phyloP scores from a whole-genome alignment of 768 basidiomycete genomes.

The Candolleomyces eurysporus region DNA sequence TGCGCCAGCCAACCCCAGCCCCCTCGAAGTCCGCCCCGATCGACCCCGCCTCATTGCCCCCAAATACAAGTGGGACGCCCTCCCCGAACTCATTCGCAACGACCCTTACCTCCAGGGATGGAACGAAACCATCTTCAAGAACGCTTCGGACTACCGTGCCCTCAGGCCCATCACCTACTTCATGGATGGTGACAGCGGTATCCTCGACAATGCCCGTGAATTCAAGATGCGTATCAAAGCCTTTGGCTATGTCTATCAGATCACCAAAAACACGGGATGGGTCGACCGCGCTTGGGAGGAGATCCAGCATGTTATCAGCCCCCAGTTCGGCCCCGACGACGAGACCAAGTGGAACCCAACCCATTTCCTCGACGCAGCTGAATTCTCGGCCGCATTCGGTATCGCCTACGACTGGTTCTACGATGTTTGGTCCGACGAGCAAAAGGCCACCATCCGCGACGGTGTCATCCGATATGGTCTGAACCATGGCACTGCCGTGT shows the following conservation, averaged over 20 bases:
- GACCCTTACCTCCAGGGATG: conserved; percentile 87
- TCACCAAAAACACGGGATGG: conserved; percentile 93
- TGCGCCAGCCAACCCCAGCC: conserved; percentile 57
- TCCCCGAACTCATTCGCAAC: conserved; percentile 70
- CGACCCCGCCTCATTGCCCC: conserved; percentile 94
- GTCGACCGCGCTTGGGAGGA: conserved; percentile 83
- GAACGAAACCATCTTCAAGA: conserved; percentile 89
- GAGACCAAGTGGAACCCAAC: conserved; percentile 74
- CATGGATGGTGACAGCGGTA: conserved; percentile 84
- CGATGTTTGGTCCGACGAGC: conserved; percentile 73
- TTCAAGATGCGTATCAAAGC: conserved; percentile 92
- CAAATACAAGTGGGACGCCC: conserved; percentile 83
- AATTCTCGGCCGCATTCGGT: conserved; percentile 84
- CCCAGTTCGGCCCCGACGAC: conserved; percentile 69
- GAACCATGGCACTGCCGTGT: conserved; percentile 56
- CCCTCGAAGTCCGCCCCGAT: conserved; percentile 64
- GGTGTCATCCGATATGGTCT: conserved; percentile 83
- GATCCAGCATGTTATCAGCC: conserved; percentile 70
- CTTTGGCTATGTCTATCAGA: conserved; percentile 84
- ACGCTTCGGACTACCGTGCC: conserved; percentile 74
- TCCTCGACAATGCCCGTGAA: conserved; percentile 86
- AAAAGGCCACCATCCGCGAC: conserved; percentile 64
- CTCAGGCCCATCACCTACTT: conserved; percentile 66
- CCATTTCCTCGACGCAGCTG: conserved; percentile 94
- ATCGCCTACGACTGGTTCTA: conserved; percentile 98